Base-by-base conservation (phyloP, 176 grass and related monocot genomes). In the Coix lacrymajobi region DNA sequence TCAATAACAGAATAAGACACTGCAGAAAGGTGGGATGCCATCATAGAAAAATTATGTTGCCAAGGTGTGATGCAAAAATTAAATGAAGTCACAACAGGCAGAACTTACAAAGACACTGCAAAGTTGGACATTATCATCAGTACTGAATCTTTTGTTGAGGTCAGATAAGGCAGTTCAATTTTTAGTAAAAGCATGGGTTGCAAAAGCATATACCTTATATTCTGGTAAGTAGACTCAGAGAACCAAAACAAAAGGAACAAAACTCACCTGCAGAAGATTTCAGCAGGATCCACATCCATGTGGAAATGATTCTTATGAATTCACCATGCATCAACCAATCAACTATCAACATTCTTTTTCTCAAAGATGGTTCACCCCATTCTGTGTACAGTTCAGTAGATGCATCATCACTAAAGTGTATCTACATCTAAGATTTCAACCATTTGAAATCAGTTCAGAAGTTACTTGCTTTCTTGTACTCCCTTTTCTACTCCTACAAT, bases 401-500 rank as follows among this genome's bases (percentile, higher is more conserved):
- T 58, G 57, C 56, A 78, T 54, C 41, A 38, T 29, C 34, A 32
- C 14, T 12, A 34, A 43, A 19, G 19, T 31, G 44, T 76, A 70
- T 85, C 48, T 32, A 66, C 33, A 77, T 65, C 63, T n/a, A 48
- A 66, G 8, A 77, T 66, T 81, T 86, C 44, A 82, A 46, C 34
- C 22, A 83, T 7, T 61, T 86, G 63, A 90, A 85, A 81, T 71
- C 25, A 16, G 25, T 77, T 73, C 39, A 48, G 37, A n/a, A 78
- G 45, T 77, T 77, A 7, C 54, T 75, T 49, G 38, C 6, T 48
- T 85, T 85, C 49, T 62, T 48, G n/a, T 74, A 75, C 36, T 38
- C 44, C 6, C 84, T 89, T 68, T 34, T 33, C 60, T 57, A 72
- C 22, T 45, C 56, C 33, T 68, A 48, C 24, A 66, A 60, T 77